Evolutionary conservation across 768 basidiomycete genomes (phyloP).

Genomic region (Clathrus columnatus): DNA sequence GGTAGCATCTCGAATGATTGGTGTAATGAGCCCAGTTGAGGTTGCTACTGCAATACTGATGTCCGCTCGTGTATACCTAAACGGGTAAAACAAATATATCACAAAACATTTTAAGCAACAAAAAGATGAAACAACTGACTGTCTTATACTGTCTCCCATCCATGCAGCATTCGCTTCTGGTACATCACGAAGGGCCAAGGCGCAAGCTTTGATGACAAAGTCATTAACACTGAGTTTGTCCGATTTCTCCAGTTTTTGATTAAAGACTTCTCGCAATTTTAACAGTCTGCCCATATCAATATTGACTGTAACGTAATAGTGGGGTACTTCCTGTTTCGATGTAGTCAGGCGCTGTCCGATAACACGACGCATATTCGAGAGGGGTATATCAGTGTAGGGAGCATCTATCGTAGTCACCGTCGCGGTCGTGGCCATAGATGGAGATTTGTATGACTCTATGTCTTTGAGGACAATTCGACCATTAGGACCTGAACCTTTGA

Average conservation of each 20-base stretch:
- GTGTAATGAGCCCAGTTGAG: slow-evolving; percentile 91
- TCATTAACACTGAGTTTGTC: slow-evolving; percentile 98
- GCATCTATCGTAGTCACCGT: slow-evolving; percentile 41
- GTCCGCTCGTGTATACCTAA: slow-evolving; percentile 91
- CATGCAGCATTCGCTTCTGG: slow-evolving; percentile 98
- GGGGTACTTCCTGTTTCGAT: slow-evolving; percentile 91
- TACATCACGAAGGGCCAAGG: slow-evolving; percentile 86
- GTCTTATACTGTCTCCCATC: slow-evolving; percentile 91
- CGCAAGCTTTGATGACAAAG: slow-evolving; percentile 92
- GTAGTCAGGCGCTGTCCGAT: slow-evolving; percentile 87
- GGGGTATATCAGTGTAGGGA: slow-evolving; percentile 84
- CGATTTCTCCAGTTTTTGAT: slow-evolving; percentile 76
- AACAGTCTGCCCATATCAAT: slow-evolving; percentile 94
- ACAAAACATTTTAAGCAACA: neutral
- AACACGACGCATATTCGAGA: slow-evolving; percentile 89
- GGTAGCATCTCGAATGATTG: slow-evolving; percentile 91
- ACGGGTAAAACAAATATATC: neutral
- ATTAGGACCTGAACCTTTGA: slow-evolving; percentile 90
- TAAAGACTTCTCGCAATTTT: slow-evolving; percentile 94
- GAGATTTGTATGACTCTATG: slow-evolving; percentile 77
- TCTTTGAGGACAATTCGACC: slow-evolving; percentile 94
- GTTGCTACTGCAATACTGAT: slow-evolving; percentile 97
- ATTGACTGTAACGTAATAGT: slow-evolving; percentile 94
- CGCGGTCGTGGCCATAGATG: slow-evolving; percentile 35
- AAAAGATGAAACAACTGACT: slow-evolving; percentile 46